A percentile compares a stretch with the other conserved stretches of the same genome.
Conservation (phyloP, 208 protist genomes). For the Leishmania major region DNA sequence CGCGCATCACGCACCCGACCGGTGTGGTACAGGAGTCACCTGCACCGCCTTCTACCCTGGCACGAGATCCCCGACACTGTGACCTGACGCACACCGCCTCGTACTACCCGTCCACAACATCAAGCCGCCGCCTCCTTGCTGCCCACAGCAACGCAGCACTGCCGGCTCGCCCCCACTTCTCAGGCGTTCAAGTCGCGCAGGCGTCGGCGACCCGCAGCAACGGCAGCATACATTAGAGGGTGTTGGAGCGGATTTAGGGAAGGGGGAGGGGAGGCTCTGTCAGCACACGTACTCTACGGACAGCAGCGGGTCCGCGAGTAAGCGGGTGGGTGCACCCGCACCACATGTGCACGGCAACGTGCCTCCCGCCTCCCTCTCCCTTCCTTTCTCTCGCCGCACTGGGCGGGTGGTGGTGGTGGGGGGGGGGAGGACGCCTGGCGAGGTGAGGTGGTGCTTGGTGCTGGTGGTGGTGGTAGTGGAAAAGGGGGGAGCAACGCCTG, state of each 20-base stretch:
- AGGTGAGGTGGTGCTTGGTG: background rate
- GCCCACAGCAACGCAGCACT: background rate
- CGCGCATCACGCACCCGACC: slow-evolving; percentile 25
- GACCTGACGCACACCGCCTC: background rate
- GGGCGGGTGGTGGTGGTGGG: background rate
- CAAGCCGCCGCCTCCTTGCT: background rate
- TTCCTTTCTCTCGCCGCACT: background rate
- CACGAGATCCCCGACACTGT: background rate
- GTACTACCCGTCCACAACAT: background rate
- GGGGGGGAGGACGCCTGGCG: no score
- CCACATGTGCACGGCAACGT: background rate
- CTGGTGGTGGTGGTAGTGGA: no score
- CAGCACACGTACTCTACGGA: background rate
- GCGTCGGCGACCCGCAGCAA: background rate
- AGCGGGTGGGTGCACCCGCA: background rate
- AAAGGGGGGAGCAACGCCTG: background rate
- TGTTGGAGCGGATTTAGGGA: background rate
- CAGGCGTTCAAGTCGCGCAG: background rate
- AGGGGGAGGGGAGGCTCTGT: background rate
- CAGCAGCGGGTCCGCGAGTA: background rate
- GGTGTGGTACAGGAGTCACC: slow-evolving; percentile 15
- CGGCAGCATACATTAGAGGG: background rate
- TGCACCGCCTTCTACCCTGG: background rate
- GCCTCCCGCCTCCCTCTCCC: background rate
- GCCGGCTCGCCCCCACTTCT: background rate